Conservation (phyloP, 345 rosid genomes). For the Melaleuca quinquenervia region DNA sequence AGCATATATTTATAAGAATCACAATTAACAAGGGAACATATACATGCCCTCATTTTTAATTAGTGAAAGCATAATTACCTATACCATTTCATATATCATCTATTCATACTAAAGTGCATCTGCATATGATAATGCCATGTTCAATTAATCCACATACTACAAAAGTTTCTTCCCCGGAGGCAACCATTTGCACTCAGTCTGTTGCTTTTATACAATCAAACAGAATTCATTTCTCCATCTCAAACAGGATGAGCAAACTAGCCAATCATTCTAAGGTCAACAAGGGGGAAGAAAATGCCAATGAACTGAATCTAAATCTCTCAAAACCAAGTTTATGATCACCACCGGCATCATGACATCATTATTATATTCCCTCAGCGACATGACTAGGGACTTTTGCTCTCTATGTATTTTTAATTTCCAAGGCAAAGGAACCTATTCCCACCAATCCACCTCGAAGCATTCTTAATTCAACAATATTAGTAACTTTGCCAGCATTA, state of each 20-base stretch:
- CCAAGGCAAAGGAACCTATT: not conserved
- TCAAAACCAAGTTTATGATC: not conserved
- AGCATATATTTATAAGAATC: not conserved
- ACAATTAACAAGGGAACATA: not conserved
- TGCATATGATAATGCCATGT: not conserved
- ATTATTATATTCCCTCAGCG: not conserved
- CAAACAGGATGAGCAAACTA: not conserved
- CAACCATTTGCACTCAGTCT: not conserved
- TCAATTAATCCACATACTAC: not conserved
- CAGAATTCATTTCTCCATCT: not conserved
- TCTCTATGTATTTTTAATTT: not conserved
- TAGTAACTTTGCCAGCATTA: not conserved
- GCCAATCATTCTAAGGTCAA: not conserved
- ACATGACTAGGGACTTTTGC: not conserved
- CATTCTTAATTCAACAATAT: not conserved
- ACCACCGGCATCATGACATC: not conserved
- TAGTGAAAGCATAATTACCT: not conserved
- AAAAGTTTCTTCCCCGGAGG: not conserved
- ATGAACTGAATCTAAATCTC: not conserved
- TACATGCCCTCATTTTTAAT: not conserved
- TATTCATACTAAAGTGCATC: not conserved
- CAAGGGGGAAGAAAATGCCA: not conserved
- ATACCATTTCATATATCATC: not conserved
- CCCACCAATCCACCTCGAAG: not conserved
- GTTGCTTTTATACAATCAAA: not conserved